Conservation (phyloP, 129 eudicot species). For the Artemisia annua region DNA sequence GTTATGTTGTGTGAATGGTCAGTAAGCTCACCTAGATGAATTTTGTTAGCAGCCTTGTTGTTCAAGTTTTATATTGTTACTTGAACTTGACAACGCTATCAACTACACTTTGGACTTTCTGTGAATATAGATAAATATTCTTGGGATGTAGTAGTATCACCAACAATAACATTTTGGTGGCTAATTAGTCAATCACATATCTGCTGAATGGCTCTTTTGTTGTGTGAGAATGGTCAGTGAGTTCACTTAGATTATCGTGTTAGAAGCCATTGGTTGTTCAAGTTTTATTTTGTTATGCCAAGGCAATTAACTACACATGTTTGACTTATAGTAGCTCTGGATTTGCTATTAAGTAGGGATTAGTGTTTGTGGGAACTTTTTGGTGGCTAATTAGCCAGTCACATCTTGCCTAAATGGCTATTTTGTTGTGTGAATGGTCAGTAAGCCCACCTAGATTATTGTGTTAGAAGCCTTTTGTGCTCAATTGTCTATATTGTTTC, state of each 20-base stretch:
- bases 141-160: background rate
- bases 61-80: background rate
- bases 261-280: slow-evolving; percentile 17
- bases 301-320: slow-evolving; percentile 2
- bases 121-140: background rate
- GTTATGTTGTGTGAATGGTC: slow-evolving; percentile 29
- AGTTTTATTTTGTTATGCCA: slow-evolving; percentile 14
- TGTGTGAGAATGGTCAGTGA: slow-evolving; percentile 40
- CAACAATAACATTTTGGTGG: background rate
- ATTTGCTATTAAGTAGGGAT: background rate
- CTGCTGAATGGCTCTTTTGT: slow-evolving; percentile 10
- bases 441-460: slow-evolving; percentile 27
- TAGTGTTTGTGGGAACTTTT: background rate
- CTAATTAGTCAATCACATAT: slow-evolving; percentile 32
- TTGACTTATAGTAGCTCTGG: too few relatives aligned
- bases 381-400: slow-evolving; percentile 35
- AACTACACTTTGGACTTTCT: slow-evolving; percentile 16
- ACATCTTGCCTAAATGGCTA: slow-evolving; percentile 15
- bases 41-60: slow-evolving; percentile 20
- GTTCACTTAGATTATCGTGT: slow-evolving; percentile 20
- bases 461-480: slow-evolving; percentile 14
- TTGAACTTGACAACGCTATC: slow-evolving; percentile 1
- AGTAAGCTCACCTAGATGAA: slow-evolving; percentile 25
- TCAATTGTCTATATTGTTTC: background rate
- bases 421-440: slow-evolving; percentile 32